Evolutionary conservation across 495 filamentous ascomycete genomes (phyloP).

Genomic region (Corynascus novoguineensis): DNA sequence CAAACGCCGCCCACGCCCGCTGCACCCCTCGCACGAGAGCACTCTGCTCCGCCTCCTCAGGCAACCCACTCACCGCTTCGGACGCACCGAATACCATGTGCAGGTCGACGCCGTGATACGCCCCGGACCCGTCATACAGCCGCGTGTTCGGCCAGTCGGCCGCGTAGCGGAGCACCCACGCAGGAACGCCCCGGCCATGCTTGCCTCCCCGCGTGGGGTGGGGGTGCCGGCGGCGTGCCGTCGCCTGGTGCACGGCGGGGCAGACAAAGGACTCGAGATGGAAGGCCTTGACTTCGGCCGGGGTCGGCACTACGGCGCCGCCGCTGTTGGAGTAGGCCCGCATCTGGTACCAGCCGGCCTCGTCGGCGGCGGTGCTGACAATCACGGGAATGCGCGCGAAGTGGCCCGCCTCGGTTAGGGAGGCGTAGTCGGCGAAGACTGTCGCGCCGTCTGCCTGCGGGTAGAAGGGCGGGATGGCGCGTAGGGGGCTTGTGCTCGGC

Average conservation of each 20-base stretch:
- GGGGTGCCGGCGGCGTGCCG: constrained; percentile 13
- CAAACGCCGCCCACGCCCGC: constrained; percentile 42
- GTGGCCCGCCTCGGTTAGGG: neutral
- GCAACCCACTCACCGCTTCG: constrained; percentile 36
- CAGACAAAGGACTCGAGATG: constrained; percentile 24
- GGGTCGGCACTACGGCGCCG: constrained; percentile 11
- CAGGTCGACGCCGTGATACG: constrained; percentile 48
- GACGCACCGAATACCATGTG: constrained; percentile 44
- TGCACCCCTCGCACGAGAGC: constrained; percentile 33
- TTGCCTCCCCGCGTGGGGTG: too few relatives aligned
- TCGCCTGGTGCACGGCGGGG: constrained; percentile 10
- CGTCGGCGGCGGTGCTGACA: constrained; percentile 10
- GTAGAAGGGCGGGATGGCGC: constrained; percentile 30
- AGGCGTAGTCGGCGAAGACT: constrained; percentile 43
- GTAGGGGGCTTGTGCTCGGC: constrained; percentile 24
- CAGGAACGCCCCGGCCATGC: constrained; percentile 26
- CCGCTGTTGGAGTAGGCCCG: constrained; percentile 5
- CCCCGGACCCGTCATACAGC: constrained; percentile 33
- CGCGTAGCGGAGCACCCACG: constrained; percentile 32
- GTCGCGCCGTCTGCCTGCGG: constrained; percentile 8
- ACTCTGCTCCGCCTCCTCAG: constrained; percentile 24
- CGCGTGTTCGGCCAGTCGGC: constrained; percentile 42
- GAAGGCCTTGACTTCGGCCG: constrained; percentile 1
- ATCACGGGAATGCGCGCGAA: constrained; percentile 13
- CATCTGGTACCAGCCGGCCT: constrained; percentile 17